Percentiles rank a stretch among this genome's conserved stretches.
Evolutionary conservation across 768 basidiomycete genomes (phyloP).

Genomic region (Suillus discolor): DNA sequence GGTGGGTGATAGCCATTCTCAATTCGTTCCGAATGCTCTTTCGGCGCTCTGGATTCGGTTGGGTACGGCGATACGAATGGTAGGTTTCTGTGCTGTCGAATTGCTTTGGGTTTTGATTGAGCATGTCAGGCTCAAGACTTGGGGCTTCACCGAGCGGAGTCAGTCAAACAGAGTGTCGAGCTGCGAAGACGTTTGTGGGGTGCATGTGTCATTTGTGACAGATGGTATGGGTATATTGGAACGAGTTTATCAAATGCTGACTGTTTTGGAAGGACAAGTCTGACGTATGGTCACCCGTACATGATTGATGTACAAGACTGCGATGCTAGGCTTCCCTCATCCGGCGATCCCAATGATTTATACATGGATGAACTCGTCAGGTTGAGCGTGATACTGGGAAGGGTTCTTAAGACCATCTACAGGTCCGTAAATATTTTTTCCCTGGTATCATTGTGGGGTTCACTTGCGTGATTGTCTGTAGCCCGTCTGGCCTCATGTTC

Average conservation of each 20-base stretch:
- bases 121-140: constrained; percentile 86
- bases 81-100: constrained; percentile 37
- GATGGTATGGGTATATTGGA: constrained; percentile 61
- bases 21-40: constrained; percentile 81
- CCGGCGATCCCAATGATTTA: constrained; percentile 74
- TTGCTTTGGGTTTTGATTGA: constrained; percentile 17
- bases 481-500: constrained; percentile 85
- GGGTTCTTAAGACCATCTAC: constrained; percentile 92
- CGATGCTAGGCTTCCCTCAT: constrained; percentile 90
- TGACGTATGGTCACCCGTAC: constrained; percentile 90
- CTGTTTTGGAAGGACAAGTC: constrained; percentile 62
- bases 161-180: constrained; percentile 82
- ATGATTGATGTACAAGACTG: constrained; percentile 98
- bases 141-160: constrained; percentile 91
- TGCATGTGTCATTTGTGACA: constrained; percentile 90
- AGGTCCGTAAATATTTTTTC: constrained; percentile 47
- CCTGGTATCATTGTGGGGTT: constrained; percentile 10
- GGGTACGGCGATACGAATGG: constrained; percentile 93
- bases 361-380: constrained; percentile 93
- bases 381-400: constrained; percentile 87
- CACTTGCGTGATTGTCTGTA: constrained; percentile 30
- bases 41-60: constrained; percentile 86
- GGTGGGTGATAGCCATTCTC: constrained; percentile 90
- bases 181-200: constrained; percentile 91
- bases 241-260: constrained; percentile 9